phyloP scores from a whole-genome alignment of 495 filamentous ascomycete genomes.

The Aspergillus diversus region DNA sequence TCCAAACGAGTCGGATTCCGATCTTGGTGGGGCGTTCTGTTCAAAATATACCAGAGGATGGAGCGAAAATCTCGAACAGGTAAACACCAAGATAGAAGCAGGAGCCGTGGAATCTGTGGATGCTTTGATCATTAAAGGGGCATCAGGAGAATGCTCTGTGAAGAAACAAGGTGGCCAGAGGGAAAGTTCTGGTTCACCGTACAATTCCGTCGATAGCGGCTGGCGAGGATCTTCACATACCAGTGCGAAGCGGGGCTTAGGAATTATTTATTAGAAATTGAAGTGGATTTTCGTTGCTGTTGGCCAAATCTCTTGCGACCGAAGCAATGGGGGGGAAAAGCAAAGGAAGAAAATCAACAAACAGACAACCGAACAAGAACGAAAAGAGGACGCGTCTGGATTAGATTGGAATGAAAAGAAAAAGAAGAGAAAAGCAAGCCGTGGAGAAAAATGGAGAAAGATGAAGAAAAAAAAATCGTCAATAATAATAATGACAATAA shows the following conservation, averaged over 20 bases:
- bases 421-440: neutral
- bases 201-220: slow-evolving; percentile 16
- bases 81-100: slow-evolving; percentile 4
- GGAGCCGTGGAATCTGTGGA: slow-evolving; percentile 6
- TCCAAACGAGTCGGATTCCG: slow-evolving; percentile 22
- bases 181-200: slow-evolving; percentile 23
- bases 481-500: slow-evolving; percentile 7
- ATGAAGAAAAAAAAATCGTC: slow-evolving; percentile 2
- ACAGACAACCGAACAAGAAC: slow-evolving; percentile 2
- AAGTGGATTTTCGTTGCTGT: slow-evolving; percentile 10
- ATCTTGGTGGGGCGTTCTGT: slow-evolving; percentile 21
- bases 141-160: slow-evolving; percentile 17
- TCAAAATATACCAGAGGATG: slow-evolving; percentile 18
- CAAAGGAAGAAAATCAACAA: neutral
- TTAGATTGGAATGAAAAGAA: slow-evolving; percentile 3
- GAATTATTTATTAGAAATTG: slow-evolving; percentile 23
- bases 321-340: neutral
- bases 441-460: neutral
- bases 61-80: slow-evolving; percentile 16
- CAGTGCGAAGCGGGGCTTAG: slow-evolving; percentile 14
- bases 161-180: slow-evolving; percentile 26
- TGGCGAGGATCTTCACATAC: slow-evolving; percentile 20
- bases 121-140: slow-evolving; percentile 22
- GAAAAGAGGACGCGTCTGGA: slow-evolving; percentile 5
- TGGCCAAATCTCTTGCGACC: neutral